Evolutionary conservation across 371 early-diverging fungal genomes (phyloP), one percentile per base, ranked within the genome.

Genomic region (Mucor piriformis): DNA sequence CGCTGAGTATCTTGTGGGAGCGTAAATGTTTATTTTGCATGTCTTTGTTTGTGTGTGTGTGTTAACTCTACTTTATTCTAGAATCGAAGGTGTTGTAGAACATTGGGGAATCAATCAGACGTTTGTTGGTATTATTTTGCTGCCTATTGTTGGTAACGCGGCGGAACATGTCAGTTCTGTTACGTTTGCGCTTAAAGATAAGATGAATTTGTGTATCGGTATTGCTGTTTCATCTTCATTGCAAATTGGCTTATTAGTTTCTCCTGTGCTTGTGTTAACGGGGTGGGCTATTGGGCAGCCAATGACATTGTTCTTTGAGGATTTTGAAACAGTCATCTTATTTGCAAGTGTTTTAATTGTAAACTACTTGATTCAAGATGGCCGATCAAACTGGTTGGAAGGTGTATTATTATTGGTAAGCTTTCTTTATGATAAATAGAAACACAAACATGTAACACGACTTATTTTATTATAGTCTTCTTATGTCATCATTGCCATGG

Each of bases 181-280:
- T n/a, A 86, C 88, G 0, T 85, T 89, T 27, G 93, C 96, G 0
- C 80, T 91, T 64, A 85, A 90, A 62, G 84, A 95, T 82, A 94
- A 95, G 75, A 93, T 95, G 92, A 93, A 95, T 54, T 70, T 93
- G 47, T 83, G 89, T 11, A 82, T 96, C 44, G 88, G 90, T 37
- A 88, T 95, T 50, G 94, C 96, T 6, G 67, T 95, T 12, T 95
- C 95, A 0, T 92, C 92, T 3, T 88, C 88, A 33, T 86, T 93
- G 72, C 95, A 96, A 71, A 93, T 96, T 51, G 90, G 93, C 4
- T 77, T 96, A 33, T 83, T 95, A 32, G 93, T 95, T 7, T 89
- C 91, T 15, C 97, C 96, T 6, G 64, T 95, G 23, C 67, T 91
- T 48, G 94, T 94, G 38, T 76, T 95, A 52, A 72, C 88, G 6